Percentiles rank a stretch among this genome's conserved stretches.
phyloP scores from a whole-genome alignment of 2,329 filamentous ascomycete genomes.

The Neurospora sp. region DNA sequence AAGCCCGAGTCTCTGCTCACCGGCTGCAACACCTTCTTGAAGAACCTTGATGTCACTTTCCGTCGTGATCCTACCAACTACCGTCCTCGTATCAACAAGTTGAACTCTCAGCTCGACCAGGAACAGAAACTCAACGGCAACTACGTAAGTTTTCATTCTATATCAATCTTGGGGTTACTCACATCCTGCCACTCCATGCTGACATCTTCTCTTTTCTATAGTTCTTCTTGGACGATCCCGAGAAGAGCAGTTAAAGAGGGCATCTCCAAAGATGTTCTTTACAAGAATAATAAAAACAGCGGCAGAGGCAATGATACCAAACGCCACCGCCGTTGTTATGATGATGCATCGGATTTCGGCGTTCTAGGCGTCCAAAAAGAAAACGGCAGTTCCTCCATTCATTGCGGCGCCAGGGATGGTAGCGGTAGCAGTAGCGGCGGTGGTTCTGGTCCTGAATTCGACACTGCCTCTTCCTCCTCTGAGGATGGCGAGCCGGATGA shows the following conservation, averaged over 20 bases:
- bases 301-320: background rate
- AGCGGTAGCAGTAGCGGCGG: conserved; percentile 16
- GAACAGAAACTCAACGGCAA: conserved; percentile 93
- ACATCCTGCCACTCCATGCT: background rate
- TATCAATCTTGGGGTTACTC: conserved; percentile 1
- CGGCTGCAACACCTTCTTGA: conserved; percentile 92
- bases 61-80: conserved; percentile 93
- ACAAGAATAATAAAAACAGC: conserved; percentile 13
- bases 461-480: conserved; percentile 30
- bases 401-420: background rate
- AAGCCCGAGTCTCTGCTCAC: conserved; percentile 84
- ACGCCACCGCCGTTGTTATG: conserved; percentile 20
- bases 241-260: conserved; percentile 53
- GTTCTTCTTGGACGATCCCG: conserved; percentile 88
- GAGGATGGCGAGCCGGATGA: conserved; percentile 60
- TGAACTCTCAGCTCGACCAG: conserved; percentile 89
- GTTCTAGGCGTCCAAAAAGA: conserved; percentile 43
- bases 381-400: background rate
- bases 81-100: conserved; percentile 97
- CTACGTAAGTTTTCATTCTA: conserved; percentile 52
- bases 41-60: conserved; percentile 97
- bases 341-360: conserved; percentile 33
- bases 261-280: conserved; percentile 36
- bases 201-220: conserved; percentile 22
- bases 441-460: conserved; percentile 27